Conservation (phyloP, 139 green algal species). For the Micractinium sp. region DNA sequence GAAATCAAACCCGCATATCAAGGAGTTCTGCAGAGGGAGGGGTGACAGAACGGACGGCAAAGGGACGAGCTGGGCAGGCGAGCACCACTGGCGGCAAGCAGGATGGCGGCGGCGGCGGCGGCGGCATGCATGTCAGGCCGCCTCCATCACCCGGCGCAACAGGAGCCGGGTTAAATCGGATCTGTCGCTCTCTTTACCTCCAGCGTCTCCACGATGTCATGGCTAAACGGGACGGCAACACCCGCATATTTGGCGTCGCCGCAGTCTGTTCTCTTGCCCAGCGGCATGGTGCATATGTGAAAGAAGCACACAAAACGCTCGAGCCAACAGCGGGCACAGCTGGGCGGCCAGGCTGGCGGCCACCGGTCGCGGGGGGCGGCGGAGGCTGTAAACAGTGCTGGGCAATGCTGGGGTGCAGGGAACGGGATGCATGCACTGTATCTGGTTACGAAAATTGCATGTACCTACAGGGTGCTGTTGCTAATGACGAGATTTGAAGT, state of each 20-base stretch:
- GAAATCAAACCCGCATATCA: conserved; percentile 93
- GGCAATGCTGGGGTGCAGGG: not conserved
- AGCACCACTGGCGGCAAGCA: not conserved
- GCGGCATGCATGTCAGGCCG: not conserved
- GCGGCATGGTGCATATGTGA: conserved; percentile 73
- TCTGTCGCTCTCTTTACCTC: conserved; percentile 45
- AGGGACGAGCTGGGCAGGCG: not conserved
- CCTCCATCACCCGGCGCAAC: too few species aligned
- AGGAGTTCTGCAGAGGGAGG: conserved; percentile 53
- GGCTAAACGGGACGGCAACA: conserved; percentile 66
- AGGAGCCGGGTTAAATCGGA: not conserved
- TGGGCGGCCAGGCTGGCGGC: not conserved
- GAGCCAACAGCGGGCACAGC: not conserved
- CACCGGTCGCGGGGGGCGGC: too few species aligned
- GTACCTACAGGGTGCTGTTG: not conserved
- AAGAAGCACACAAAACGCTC: too few species aligned
- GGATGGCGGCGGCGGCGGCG: not conserved
- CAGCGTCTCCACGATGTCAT: conserved; percentile 68
- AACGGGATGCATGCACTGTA: not conserved
- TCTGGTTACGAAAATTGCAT: not conserved
- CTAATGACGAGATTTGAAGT: too few species aligned
- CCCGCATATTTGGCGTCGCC: conserved; percentile 89
- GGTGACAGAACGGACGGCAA: not conserved
- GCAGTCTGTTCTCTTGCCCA: conserved; percentile 86
- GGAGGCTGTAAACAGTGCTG: too few species aligned